Percentiles rank a stretch among this genome's conserved stretches.
Conservation (phyloP, 1,284 basidiomycete species). For the Wallemia ichthyophaga region DNA sequence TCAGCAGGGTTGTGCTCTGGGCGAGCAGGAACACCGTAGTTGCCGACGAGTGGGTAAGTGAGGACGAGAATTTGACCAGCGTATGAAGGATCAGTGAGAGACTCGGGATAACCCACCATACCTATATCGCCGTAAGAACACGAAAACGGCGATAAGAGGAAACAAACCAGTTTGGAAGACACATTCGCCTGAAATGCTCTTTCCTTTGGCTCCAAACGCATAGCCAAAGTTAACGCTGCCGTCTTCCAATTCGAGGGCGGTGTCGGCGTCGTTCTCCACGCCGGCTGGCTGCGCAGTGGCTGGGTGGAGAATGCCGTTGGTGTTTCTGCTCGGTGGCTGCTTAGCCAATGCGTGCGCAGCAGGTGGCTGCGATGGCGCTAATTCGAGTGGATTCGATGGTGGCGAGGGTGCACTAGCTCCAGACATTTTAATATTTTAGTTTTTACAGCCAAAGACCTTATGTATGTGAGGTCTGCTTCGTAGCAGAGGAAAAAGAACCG, state of each 20-base stretch:
- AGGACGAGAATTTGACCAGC: conserved; percentile 91
- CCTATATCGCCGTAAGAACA: conserved; percentile 23
- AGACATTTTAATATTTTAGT: neutral
- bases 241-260: conserved; percentile 69
- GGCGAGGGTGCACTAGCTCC: neutral
- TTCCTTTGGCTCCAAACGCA: conserved; percentile 71
- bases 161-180: conserved; percentile 86
- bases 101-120: conserved; percentile 98
- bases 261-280: conserved; percentile 10
- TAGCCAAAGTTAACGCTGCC: conserved; percentile 65
- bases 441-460: neutral
- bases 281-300: neutral
- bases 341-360: neutral
- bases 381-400: neutral
- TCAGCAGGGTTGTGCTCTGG: conserved; percentile 16
- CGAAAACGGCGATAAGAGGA: neutral
- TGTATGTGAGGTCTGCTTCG: neutral
- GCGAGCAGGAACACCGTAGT: conserved; percentile 88
- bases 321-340: neutral
- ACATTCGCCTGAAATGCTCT: conserved; percentile 86
- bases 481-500: neutral
- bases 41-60: conserved; percentile 88
- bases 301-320: neutral
- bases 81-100: conserved; percentile 93
- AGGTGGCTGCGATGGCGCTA: neutral